A percentile compares a stretch with the other conserved stretches of the same genome.
phyloP scores from a whole-genome alignment of 495 filamentous ascomycete species.

The Daldinia grandis region DNA sequence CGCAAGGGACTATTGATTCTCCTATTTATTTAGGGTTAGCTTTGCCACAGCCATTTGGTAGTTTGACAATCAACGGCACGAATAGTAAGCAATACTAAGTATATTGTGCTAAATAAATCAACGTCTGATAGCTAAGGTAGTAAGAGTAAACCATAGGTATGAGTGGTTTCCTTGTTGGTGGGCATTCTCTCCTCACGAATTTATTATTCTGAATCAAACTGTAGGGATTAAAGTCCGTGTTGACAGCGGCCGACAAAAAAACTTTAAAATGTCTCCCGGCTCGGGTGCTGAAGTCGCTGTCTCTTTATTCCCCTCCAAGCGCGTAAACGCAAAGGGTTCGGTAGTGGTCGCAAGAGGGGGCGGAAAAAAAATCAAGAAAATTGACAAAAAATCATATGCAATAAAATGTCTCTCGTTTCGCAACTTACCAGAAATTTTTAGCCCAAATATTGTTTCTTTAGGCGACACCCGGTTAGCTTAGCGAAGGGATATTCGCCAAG shows the following conservation, averaged over 20 bases:
- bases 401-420: constrained; percentile 32
- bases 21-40: constrained; percentile 20
- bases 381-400: constrained; percentile 15
- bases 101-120: neutral
- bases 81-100: neutral
- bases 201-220: neutral
- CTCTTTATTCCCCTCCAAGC: constrained; percentile 22
- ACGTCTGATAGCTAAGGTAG: neutral
- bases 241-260: constrained; percentile 16
- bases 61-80: neutral
- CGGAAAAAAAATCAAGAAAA: constrained; percentile 18
- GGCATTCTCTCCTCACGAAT: neutral
- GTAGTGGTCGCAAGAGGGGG: constrained; percentile 25
- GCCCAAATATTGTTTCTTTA: constrained; percentile 14
- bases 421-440: constrained; percentile 37
- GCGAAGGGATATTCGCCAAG: constrained; percentile 26
- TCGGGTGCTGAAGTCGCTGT: constrained; percentile 19
- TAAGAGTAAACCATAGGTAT: neutral
- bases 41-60: constrained; percentile 1
- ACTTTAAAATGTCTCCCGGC: constrained; percentile 20
- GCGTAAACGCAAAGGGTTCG: constrained; percentile 20
- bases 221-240: neutral
- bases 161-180: neutral
- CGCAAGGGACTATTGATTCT: constrained; percentile 11
- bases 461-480: constrained; percentile 21